Percentiles rank a stretch among this genome's conserved stretches.
Conservation (phyloP, 176 grass and related monocot species). For the Aegilops longissima region DNA sequence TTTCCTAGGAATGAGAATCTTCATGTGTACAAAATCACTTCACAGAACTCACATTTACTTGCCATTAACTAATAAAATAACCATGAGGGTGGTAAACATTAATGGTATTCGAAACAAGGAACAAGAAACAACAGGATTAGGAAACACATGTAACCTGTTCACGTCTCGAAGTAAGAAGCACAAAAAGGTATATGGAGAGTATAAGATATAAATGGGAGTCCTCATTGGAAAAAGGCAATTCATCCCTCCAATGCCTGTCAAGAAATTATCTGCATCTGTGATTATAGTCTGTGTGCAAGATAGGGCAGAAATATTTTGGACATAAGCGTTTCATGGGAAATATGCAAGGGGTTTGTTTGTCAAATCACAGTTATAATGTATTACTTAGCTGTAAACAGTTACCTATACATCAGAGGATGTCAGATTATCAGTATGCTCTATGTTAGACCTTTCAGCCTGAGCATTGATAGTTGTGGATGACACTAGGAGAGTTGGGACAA, state of each 20-base stretch:
- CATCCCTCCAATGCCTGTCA: not conserved
- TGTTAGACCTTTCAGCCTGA: too few species aligned
- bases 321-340: not conserved
- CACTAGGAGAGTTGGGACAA: too few species aligned
- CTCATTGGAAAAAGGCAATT: not conserved
- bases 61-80: constrained; percentile 7
- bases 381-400: not conserved
- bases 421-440: not conserved
- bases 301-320: not conserved
- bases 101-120: not conserved
- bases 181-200: constrained; percentile 16
- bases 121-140: constrained; percentile 7
- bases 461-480: too few species aligned
- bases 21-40: not conserved
- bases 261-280: not conserved
- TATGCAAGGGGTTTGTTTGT: constrained; percentile 5
- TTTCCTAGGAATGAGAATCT: not conserved
- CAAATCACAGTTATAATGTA: constrained; percentile 14
- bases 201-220: not conserved
- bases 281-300: constrained; percentile 2
- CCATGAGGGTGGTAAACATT: not conserved
- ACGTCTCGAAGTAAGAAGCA: not conserved
- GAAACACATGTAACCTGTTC: not conserved
- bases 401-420: constrained; percentile 19
- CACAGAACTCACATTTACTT: not conserved